These are phyloP conservation scores for Flueggea neowawraea DNA, from an alignment of 441 rosid species.

Conservation along the genomic window DNA sequence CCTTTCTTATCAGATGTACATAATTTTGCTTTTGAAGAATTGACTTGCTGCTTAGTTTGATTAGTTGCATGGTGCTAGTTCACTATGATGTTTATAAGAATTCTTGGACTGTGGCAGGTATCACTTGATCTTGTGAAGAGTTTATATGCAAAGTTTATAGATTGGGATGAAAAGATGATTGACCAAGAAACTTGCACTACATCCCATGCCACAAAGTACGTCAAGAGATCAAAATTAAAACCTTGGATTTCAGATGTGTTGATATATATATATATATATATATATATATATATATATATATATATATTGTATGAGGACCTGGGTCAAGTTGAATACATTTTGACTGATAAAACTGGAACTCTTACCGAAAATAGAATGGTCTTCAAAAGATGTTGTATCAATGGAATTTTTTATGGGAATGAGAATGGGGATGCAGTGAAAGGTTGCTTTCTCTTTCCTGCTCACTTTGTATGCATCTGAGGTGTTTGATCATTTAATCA, in stretches of 20 bases:
- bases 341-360: slow-evolving; percentile 99
- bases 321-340: slow-evolving; percentile 99
- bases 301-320: no score
- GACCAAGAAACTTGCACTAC: slow-evolving; percentile 83
- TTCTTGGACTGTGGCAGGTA: slow-evolving; percentile 48
- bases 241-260: slow-evolving; percentile 5
- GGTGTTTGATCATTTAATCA: no score
- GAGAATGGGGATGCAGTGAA: slow-evolving; percentile 92
- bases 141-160: slow-evolving; percentile 97
- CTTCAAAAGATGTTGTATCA: slow-evolving; percentile 93
- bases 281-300: no score
- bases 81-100: not conserved
- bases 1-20: no score
- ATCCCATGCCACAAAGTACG: slow-evolving; percentile 96
- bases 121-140: slow-evolving; percentile 98
- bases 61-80: no score
- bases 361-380: slow-evolving; percentile 98
- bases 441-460: slow-evolving; percentile 40
- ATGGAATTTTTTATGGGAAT: slow-evolving; percentile 82
- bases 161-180: slow-evolving; percentile 96
- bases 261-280: not conserved
- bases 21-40: no score
- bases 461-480: not conserved
- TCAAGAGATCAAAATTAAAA: slow-evolving; percentile 14
- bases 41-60: no score